Conservation (phyloP, 169 alveolate genomes). For the Cyclospora cayetanensis region DNA sequence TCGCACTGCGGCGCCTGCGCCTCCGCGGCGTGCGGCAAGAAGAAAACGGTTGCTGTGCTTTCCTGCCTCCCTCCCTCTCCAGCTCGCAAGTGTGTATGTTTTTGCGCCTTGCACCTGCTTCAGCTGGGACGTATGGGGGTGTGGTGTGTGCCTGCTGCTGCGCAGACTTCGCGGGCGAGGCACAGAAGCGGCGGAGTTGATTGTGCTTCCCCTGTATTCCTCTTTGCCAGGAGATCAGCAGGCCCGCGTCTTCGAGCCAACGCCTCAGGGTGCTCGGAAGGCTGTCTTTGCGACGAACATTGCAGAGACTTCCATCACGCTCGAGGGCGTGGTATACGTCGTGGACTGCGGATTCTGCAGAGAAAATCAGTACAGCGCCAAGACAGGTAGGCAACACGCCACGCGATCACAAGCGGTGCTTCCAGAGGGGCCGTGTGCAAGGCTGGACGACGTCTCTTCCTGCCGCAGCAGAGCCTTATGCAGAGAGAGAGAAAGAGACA, state of each 20-base stretch:
- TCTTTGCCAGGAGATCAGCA: conserved; percentile 98
- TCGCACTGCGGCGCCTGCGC: not conserved
- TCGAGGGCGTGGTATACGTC: conserved; percentile 96
- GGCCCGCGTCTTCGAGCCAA: conserved; percentile 97
- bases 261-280: conserved; percentile 91
- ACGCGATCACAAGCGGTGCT: too few species aligned
- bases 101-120: not conserved
- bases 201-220: conserved; percentile 97
- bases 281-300: conserved; percentile 98
- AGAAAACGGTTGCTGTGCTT: not conserved
- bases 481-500: not conserved
- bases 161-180: conserved; percentile 87
- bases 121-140: not conserved
- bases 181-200: conserved; percentile 93
- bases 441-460: too few species aligned
- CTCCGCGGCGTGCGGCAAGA: not conserved
- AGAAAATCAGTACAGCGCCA: conserved; percentile 97
- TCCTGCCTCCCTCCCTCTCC: not conserved
- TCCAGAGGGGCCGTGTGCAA: too few species aligned
- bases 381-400: conserved; percentile 86
- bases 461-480: not conserved
- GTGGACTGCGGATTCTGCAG: conserved; percentile 97
- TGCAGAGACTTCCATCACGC: conserved; percentile 99
- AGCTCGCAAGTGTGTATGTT: not conserved
- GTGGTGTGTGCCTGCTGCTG: not conserved